Percentiles rank a stretch among this genome's conserved stretches.
Conservation (phyloP, 1,284 basidiomycete genomes). For the Ganoderma boninense region DNA sequence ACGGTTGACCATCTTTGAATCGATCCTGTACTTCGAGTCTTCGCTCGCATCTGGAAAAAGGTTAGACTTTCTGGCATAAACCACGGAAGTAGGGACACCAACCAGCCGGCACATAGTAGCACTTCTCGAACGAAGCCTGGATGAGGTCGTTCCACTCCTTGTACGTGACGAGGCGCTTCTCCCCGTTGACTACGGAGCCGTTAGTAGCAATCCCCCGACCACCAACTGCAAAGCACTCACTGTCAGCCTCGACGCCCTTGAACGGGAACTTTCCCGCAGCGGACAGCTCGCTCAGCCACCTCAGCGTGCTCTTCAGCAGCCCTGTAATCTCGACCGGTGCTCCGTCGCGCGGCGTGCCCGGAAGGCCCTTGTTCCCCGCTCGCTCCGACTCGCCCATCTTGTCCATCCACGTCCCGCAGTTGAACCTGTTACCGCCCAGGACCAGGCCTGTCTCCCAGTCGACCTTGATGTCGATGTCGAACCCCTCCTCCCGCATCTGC, state of each 20-base stretch:
- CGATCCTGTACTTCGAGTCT: slow-evolving; percentile 78
- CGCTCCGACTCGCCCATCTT: slow-evolving; percentile 94
- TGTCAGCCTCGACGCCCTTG: slow-evolving; percentile 83
- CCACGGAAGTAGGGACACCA: slow-evolving; percentile 29
- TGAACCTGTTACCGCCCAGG: slow-evolving; percentile 86
- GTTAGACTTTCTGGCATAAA: slow-evolving; percentile 9
- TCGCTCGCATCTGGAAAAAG: slow-evolving; percentile 63
- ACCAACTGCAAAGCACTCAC: slow-evolving; percentile 58
- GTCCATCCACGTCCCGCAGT: slow-evolving; percentile 96
- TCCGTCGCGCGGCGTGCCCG: slow-evolving; percentile 95
- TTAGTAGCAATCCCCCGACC: background rate
- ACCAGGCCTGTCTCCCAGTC: slow-evolving; percentile 96
- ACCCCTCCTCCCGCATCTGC: slow-evolving; percentile 94
- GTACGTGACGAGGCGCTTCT: slow-evolving; percentile 82
- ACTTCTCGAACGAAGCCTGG: slow-evolving; percentile 88
- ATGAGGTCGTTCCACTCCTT: slow-evolving; percentile 90
- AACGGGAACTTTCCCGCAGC: slow-evolving; percentile 83
- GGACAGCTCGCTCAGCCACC: slow-evolving; percentile 84
- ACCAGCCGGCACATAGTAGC: slow-evolving; percentile 91
- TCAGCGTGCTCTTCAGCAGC: slow-evolving; percentile 90
- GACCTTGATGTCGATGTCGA: slow-evolving; percentile 92
- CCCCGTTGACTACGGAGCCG: slow-evolving; percentile 70
- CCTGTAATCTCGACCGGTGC: slow-evolving; percentile 97
- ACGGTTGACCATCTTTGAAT: slow-evolving; percentile 82
- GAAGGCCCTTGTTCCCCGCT: slow-evolving; percentile 93